phyloP scores from a whole-genome alignment of 352 stramenopile genomes.

The Phytophthora rubi region DNA sequence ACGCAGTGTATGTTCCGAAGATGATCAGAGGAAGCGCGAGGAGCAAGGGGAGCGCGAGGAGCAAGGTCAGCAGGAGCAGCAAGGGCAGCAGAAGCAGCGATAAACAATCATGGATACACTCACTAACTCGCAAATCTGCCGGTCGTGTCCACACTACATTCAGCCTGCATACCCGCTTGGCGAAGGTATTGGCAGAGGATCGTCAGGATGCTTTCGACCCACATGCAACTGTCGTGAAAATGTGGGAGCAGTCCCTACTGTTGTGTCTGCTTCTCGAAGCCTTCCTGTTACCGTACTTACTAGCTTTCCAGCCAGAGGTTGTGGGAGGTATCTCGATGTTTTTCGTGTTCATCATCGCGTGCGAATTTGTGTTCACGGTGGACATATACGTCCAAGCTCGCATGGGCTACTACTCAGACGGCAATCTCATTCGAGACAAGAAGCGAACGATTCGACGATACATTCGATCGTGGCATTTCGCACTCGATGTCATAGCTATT shows the following conservation, averaged over 20 bases:
- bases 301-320: conserved; percentile 40
- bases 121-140: neutral
- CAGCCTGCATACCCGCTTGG: conserved; percentile 1
- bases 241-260: conserved; percentile 62
- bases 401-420: conserved; percentile 61
- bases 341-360: conserved; percentile 33
- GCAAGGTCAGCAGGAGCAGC: neutral
- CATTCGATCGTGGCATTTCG: conserved; percentile 46
- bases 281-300: conserved; percentile 57
- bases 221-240: conserved; percentile 40
- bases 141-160: conserved; percentile 5
- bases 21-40: conserved; percentile 6
- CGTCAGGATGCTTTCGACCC: conserved; percentile 52
- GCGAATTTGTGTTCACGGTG: conserved; percentile 52
- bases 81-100: conserved; percentile 6
- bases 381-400: conserved; percentile 61
- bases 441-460: conserved; percentile 49
- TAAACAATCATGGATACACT: conserved; percentile 1
- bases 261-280: conserved; percentile 49
- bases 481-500: conserved; percentile 52
- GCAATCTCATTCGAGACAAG: conserved; percentile 52
- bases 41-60: neutral
- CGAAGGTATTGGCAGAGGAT: conserved; percentile 7
- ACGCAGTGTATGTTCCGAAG: neutral
- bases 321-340: conserved; percentile 25